Evolutionary conservation across 2,329 filamentous ascomycete species (phyloP), one percentile per base, ranked within the genome.

Genomic region (Bipolaris bicolor): DNA sequence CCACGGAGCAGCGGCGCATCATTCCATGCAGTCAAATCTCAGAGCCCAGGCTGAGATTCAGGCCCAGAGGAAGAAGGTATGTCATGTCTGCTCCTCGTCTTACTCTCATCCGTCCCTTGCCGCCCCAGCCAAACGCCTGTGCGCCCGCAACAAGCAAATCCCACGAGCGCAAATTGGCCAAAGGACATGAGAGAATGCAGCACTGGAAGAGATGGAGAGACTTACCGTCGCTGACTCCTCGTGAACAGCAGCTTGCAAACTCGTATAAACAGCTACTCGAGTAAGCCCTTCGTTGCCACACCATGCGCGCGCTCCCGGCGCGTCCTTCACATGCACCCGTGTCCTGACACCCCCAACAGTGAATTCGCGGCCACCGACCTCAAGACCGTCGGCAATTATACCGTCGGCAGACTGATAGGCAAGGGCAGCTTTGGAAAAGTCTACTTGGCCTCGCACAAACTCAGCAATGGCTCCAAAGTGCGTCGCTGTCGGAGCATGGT

Each of bases 401-500:
- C 88, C 34, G 85, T 99, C 55, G 95, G 95, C 44, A 88, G 88
- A 58, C 83, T 99, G 57, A 97, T 99, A 74, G 95, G 95, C 66
- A 99, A 98, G 76, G 95, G 95, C 56, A 97, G 93, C 63, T 99
- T 99, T 78, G 95, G 95, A 70, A 98, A 97, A 80, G 95, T 99
- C 71, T 99, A 99, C 77, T 84, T 99, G 57, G 95, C 94, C 57
- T 88, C 89, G 44, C 95, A 99, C 78, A 98, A 97, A 78, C 91
- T 99, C 77, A 98, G 92, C 72, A 97, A 97, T 87, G 94, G 93
- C 72, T 97, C 93, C 74, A 98, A 97, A 87, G 92, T 94, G 72
- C 60, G 82, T 40, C 33, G 6, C 3, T 20, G 20, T 1, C 16
- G 15, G 15, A 43, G 24, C 22, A 36, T 22, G 9, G 39, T 29